A percentile compares a stretch with the other conserved stretches of the same genome.
Evolutionary conservation across 352 stramenopile genomes (phyloP).

Genomic region (Phytophthora chlamydospora): DNA sequence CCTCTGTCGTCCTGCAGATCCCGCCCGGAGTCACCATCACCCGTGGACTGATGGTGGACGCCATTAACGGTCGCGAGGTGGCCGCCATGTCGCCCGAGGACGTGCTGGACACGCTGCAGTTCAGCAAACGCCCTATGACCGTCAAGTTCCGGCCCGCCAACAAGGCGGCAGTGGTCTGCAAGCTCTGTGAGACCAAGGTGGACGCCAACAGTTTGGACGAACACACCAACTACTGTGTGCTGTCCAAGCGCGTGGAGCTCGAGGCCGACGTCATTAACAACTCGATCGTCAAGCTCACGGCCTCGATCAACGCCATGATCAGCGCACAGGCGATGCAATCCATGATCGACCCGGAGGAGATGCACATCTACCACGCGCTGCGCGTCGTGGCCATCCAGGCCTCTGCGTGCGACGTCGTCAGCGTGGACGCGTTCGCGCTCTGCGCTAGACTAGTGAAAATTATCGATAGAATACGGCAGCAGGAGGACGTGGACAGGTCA

Average conservation of each 20-base stretch:
- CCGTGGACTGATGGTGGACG: constrained; percentile 66
- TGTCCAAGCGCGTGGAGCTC: constrained; percentile 78
- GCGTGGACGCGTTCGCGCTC: constrained; percentile 77
- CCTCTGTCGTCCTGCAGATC: constrained; percentile 43
- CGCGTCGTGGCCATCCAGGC: constrained; percentile 74
- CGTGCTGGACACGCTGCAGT: constrained; percentile 71
- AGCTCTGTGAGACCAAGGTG: constrained; percentile 81
- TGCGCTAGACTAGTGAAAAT: constrained; percentile 84
- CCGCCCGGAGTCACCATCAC: constrained; percentile 47
- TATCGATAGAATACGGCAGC: constrained; percentile 67
- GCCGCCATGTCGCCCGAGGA: constrained; percentile 43
- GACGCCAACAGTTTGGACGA: constrained; percentile 69
- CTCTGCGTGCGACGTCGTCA: constrained; percentile 73
- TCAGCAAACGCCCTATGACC: constrained; percentile 59
- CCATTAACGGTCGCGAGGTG: constrained; percentile 59
- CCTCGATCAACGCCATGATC: constrained; percentile 67
- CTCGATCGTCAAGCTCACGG: constrained; percentile 54
- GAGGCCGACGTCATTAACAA: constrained; percentile 83
- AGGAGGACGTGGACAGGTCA: constrained; percentile 46
- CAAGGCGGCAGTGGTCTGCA: constrained; percentile 68
- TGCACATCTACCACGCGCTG: constrained; percentile 78
- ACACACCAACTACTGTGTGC: constrained; percentile 82
- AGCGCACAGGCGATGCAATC: constrained; percentile 38
- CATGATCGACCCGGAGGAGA: constrained; percentile 59
- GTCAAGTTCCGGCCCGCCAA: constrained; percentile 63